phyloP scores from a whole-genome alignment of 345 rosid species.

The Cardamine resedifolia region DNA sequence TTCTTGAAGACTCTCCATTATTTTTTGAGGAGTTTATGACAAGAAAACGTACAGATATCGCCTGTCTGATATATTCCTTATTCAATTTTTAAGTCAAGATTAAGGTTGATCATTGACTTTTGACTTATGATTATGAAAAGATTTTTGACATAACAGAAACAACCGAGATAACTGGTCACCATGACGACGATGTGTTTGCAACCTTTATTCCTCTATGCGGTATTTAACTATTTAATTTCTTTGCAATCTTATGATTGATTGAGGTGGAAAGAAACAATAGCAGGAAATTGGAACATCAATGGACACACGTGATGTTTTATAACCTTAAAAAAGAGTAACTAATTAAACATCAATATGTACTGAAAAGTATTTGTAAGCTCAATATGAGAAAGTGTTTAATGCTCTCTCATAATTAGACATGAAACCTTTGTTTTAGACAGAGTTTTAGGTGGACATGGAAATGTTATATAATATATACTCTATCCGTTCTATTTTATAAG shows the following conservation, averaged over 20 bases:
- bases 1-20: slow-evolving; percentile 23
- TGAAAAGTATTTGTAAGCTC: too few species aligned
- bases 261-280: neutral
- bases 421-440: neutral
- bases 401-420: too few species aligned
- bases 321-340: too few species aligned
- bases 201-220: neutral
- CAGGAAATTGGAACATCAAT: neutral
- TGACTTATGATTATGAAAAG: neutral
- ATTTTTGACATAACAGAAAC: slow-evolving; percentile 19
- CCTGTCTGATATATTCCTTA: neutral
- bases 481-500: too few species aligned
- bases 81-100: slow-evolving; percentile 23
- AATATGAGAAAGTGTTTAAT: too few species aligned
- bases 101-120: slow-evolving; percentile 24
- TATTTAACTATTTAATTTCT: neutral
- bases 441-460: neutral
- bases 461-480: too few species aligned
- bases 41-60: slow-evolving; percentile 19
- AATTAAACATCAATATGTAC: too few species aligned
- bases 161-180: slow-evolving; percentile 9
- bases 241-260: neutral
- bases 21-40: neutral
- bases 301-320: neutral
- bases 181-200: slow-evolving; percentile 21